Conservation (phyloP, 305 asterid species). For the Solanum hybrid region DNA sequence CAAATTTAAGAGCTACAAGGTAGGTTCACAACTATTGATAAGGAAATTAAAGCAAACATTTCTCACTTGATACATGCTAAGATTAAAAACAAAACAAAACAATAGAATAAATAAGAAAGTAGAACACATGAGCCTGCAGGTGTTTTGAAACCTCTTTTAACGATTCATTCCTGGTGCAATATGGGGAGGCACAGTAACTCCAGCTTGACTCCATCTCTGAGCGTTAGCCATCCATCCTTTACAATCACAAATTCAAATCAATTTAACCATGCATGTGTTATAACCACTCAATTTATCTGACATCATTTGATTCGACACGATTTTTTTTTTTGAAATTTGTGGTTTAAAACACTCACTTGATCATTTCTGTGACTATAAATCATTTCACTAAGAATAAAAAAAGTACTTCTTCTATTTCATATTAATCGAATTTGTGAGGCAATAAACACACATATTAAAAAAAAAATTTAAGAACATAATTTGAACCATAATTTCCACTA, state of each 20-base stretch:
- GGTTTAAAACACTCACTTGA: not conserved
- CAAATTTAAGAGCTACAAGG: not conserved
- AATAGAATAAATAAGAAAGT: not conserved
- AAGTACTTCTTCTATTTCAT: too few species aligned
- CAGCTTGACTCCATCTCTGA: constrained; percentile 15
- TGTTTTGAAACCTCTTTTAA: not conserved
- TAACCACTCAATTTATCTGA: not conserved
- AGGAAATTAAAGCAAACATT: not conserved
- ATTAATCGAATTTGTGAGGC: too few species aligned
- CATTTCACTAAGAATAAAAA: not conserved
- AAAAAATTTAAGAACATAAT: not conserved
- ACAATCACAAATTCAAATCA: not conserved
- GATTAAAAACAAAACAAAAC: not conserved
- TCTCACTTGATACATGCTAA: not conserved
- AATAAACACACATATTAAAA: not conserved
- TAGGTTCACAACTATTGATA: not conserved
- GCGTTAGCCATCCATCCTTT: constrained; percentile 24
- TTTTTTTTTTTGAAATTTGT: too few species aligned
- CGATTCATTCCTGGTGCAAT: constrained; percentile 16
- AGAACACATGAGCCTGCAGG: not conserved
- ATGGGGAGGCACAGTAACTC: constrained; percentile 11
- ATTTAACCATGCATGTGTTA: not conserved
- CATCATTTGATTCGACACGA: not conserved
- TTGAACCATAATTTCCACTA: too few species aligned
- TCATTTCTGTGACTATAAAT: too few species aligned